Percentiles rank a stretch among this genome's conserved stretches.
phyloP scores from a whole-genome alignment of 2,329 filamentous ascomycete species.

The Ascochyta pisi region DNA sequence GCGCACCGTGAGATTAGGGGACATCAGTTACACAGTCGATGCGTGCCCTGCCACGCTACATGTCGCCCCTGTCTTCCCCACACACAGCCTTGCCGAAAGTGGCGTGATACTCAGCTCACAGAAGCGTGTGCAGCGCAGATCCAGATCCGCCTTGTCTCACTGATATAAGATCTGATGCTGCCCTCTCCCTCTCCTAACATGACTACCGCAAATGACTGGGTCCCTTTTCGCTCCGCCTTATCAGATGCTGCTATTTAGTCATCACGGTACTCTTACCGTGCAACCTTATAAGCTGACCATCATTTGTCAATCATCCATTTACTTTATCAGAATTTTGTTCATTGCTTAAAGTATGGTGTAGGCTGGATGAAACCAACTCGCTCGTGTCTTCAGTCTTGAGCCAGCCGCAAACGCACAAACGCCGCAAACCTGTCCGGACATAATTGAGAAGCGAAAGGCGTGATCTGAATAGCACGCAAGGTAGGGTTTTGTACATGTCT shows the following conservation, averaged over 20 bases:
- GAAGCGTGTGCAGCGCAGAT: conserved; percentile 2
- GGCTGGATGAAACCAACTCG: not conserved
- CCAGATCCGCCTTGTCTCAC: not conserved
- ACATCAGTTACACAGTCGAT: no score
- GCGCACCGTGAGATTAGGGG: no score
- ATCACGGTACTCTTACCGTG: conserved; percentile 12
- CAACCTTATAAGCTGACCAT: not conserved
- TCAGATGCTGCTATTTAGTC: conserved; percentile 1
- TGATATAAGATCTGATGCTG: not conserved
- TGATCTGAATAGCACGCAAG: conserved; percentile 4
- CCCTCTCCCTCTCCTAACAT: not conserved
- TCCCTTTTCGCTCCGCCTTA: not conserved
- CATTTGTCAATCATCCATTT: not conserved
- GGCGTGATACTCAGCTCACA: conserved; percentile 41
- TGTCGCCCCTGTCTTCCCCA: not conserved
- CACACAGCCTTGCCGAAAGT: conserved; percentile 17
- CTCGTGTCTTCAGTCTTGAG: not conserved
- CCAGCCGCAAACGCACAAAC: conserved; percentile 1
- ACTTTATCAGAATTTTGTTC: not conserved
- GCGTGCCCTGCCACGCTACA: not conserved
- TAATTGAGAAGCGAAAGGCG: conserved; percentile 10
- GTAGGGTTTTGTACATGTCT: conserved; percentile 6
- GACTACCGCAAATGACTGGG: not conserved
- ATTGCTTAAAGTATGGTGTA: not conserved
- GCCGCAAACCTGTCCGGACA: not conserved